Conservation (phyloP, 192 early-diverging fungal species). For the Coemansia sp. region DNA sequence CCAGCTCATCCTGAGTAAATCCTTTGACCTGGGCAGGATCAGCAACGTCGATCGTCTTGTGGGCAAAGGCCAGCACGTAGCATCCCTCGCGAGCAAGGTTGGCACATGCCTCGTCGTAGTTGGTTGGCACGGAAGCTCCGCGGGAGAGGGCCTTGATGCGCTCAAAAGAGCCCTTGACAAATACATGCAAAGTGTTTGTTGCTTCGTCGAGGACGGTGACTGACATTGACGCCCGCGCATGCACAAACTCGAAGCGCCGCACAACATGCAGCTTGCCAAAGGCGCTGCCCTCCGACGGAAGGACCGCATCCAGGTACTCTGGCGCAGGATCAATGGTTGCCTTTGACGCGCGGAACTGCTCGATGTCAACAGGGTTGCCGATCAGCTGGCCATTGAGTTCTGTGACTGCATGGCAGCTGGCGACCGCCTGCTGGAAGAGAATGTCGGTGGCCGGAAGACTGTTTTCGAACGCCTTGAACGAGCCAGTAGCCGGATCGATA, state of each 20-base stretch:
- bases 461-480: conserved; percentile 7
- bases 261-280: conserved; percentile 33
- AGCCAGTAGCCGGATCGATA: conserved; percentile 18
- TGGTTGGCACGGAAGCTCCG: conserved; percentile 53
- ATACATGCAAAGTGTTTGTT: conserved; percentile 52
- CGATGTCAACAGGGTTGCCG: conserved; percentile 69
- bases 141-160: conserved; percentile 59
- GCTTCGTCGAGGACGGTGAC: conserved; percentile 55
- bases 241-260: conserved; percentile 68
- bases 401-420: conserved; percentile 63
- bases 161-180: conserved; percentile 70
- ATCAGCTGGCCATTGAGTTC: conserved; percentile 55
- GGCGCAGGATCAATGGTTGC: conserved; percentile 16
- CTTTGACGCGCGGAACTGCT: conserved; percentile 62
- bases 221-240: conserved; percentile 66
- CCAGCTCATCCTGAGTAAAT: conserved; percentile 60
- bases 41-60: conserved; percentile 55
- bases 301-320: conserved; percentile 54
- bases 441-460: conserved; percentile 11
- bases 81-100: conserved; percentile 66
- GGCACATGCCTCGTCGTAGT: conserved; percentile 57
- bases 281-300: conserved; percentile 8
- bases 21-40: conserved; percentile 38
- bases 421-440: conserved; percentile 30
- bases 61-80: conserved; percentile 74